Conservation (phyloP, 768 basidiomycete genomes). For the Obba rivulosa region DNA sequence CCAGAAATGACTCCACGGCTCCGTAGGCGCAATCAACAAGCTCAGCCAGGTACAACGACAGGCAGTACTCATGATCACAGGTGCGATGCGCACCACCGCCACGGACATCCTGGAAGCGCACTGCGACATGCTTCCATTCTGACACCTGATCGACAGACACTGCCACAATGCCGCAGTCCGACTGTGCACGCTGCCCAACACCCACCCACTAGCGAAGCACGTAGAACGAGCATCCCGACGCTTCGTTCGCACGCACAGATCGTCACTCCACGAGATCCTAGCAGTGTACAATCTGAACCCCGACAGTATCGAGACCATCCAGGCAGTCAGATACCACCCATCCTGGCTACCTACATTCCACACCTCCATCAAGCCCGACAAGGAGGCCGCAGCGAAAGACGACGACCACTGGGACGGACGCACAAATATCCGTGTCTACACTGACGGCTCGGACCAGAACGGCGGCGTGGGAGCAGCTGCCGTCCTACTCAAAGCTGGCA, state of each 20-base stretch:
- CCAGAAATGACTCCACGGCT: not conserved
- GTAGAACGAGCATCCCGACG: slow-evolving; percentile 3
- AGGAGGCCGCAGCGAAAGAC: too few species aligned
- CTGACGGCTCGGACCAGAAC: slow-evolving; percentile 25
- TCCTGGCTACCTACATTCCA: slow-evolving; percentile 4
- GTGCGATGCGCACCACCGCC: slow-evolving; percentile 19
- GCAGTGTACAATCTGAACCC: slow-evolving; percentile 10
- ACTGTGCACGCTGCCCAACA: slow-evolving; percentile 14
- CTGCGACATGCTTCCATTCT: slow-evolving; percentile 14
- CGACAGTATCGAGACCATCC: slow-evolving; percentile 12
- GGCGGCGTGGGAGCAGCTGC: slow-evolving; percentile 26
- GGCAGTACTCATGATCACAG: slow-evolving; percentile 15
- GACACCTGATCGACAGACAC: slow-evolving; percentile 9
- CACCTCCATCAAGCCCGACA: too few species aligned
- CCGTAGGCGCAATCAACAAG: slow-evolving; percentile 2
- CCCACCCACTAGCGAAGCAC: slow-evolving; percentile 14
- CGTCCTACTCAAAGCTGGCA: slow-evolving; percentile 13
- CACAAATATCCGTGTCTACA: slow-evolving; percentile 13
- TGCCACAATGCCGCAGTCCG: slow-evolving; percentile 9
- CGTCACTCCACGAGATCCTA: slow-evolving; percentile 20
- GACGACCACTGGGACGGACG: not conserved
- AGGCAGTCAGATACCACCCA: slow-evolving; percentile 5
- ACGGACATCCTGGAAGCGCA: slow-evolving; percentile 19
- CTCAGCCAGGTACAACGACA: slow-evolving; percentile 18
- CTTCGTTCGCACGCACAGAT: slow-evolving; percentile 11